These are phyloP conservation scores for Pseudocercospora ulei DNA, from an alignment of 2,329 filamentous ascomycete genomes.

Conservation along the genomic window DNA sequence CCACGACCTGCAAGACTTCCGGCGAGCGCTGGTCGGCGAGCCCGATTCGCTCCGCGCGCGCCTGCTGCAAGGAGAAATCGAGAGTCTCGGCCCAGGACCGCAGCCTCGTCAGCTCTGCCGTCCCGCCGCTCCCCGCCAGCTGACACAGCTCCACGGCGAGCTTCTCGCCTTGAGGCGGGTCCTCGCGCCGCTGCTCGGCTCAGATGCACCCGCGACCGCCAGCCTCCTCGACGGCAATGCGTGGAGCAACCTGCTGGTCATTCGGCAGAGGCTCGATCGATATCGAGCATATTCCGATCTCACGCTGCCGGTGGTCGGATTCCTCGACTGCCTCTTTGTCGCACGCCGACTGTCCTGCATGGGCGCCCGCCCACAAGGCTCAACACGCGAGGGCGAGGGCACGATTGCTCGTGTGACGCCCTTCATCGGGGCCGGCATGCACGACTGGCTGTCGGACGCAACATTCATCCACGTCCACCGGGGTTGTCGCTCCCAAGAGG, in stretches of 20 bases:
- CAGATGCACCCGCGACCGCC: background rate
- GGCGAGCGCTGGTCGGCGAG: conserved; percentile 58
- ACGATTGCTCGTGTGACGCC: conserved; percentile 21
- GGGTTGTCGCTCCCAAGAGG: conserved; percentile 17
- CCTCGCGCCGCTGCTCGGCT: conserved; percentile 14
- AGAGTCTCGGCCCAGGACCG: conserved; percentile 56
- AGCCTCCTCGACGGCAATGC: conserved; percentile 12
- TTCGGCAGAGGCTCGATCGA: conserved; percentile 59
- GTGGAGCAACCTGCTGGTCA: conserved; percentile 42
- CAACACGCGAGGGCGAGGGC: background rate
- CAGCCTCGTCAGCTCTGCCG: conserved; percentile 60
- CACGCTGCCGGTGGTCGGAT: conserved; percentile 63
- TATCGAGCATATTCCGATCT: conserved; percentile 81
- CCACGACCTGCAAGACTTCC: conserved; percentile 54
- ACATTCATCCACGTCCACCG: conserved; percentile 19
- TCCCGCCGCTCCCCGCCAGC: conserved; percentile 56
- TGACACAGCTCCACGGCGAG: conserved; percentile 67
- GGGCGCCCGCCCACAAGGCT: conserved; percentile 1
- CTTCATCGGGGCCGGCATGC: conserved; percentile 19
- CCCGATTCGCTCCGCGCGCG: conserved; percentile 56
- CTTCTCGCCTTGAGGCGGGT: conserved; percentile 43
- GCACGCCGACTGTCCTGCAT: conserved; percentile 19
- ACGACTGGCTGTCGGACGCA: conserved; percentile 24
- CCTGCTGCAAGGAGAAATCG: conserved; percentile 53
- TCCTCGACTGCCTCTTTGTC: conserved; percentile 60